Evolutionary conservation across 2,329 filamentous ascomycete genomes (phyloP), one percentile per base, ranked within the genome.

Genomic region (Fusarium foetens): DNA sequence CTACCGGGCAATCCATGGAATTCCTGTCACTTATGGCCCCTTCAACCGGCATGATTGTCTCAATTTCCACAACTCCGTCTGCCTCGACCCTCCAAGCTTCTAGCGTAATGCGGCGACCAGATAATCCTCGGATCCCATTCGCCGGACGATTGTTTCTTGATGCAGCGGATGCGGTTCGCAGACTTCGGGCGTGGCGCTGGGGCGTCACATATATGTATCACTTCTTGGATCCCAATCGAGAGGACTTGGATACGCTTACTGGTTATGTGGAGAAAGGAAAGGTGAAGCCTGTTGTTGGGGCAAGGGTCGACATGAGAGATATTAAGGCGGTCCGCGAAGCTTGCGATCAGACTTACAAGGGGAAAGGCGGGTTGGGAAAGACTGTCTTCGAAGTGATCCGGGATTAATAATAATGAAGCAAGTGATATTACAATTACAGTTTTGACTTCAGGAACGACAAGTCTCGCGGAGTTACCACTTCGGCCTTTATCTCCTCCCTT

Each of bases 381-480:
- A 57, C 31, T 9, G 29, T 60, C 0, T 9, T 55, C 0, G 25
- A 58, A 4, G 31, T 38, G 2, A 29, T 58, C 12, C 21, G 38
- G 17, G 27, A 41, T 17, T 2, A 17, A 25, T 3, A 19, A 11
- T 8, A 11, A 1, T 33, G 2, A 4, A 5, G 2, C 11, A 0
- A 33, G 12, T 27, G 6, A 16, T 16, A 12, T 4, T 21, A 10
- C 1, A 17, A 4, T 14, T 45, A 67, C 2, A 67, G n/a, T 21
- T 53, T 67, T 0, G 64, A 67, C 49, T 49, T 31, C 19, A 67
- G 29, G 35, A 58, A 67, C 1, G 13, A 29, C 19, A 67, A 19
- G 7, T 67, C 41, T 35, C 63, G 31, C 10, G 41, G 29, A 1
- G 16, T 48, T 5, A 41, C n/a, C 13, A 67, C 53, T 1, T 67